Percentiles rank a stretch among this genome's conserved stretches.
These are phyloP conservation scores for Picea sitchensis DNA, from an alignment of 75 land plant genomes.

Conservation along the genomic window DNA sequence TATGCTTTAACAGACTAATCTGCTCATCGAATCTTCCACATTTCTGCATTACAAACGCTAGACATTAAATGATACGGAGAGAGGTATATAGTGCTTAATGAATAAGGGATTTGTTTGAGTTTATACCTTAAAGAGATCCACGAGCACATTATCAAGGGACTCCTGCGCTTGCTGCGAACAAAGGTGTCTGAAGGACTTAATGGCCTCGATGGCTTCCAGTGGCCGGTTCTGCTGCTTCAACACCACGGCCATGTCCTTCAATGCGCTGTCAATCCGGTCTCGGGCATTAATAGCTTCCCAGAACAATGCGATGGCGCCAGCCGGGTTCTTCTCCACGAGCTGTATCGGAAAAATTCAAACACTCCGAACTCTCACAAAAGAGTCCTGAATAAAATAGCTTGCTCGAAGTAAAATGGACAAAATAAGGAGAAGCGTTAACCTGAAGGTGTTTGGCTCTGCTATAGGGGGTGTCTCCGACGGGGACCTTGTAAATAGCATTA, in stretches of 20 bases:
- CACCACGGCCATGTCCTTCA: slow-evolving; percentile 70
- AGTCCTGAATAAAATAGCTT: not conserved
- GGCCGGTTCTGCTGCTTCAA: slow-evolving; percentile 68
- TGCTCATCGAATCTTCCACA: slow-evolving; percentile 91
- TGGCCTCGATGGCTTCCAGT: slow-evolving; percentile 58
- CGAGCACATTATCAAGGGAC: slow-evolving; percentile 62
- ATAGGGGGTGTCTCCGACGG: slow-evolving; percentile 13
- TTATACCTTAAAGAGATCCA: slow-evolving; percentile 67
- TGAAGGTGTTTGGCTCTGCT: slow-evolving; percentile 16
- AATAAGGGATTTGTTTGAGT: not conserved
- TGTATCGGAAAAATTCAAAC: not conserved
- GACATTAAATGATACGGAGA: no score
- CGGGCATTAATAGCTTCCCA: slow-evolving; percentile 67
- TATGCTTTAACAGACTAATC: slow-evolving; percentile 75
- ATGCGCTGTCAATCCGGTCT: slow-evolving; percentile 64
- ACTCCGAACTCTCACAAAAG: not conserved
- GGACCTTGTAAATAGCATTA: slow-evolving; percentile 15
- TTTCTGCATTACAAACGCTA: slow-evolving; percentile 31
- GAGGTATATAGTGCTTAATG: not conserved
- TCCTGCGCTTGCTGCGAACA: slow-evolving; percentile 67
- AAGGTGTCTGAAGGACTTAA: slow-evolving; percentile 48
- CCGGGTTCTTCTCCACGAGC: slow-evolving; percentile 59
- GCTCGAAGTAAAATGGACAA: not conserved
- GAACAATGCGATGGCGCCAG: slow-evolving; percentile 56
- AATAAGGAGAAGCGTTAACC: not conserved